Percentiles rank a stretch among this genome's conserved stretches.
Evolutionary conservation across 495 filamentous ascomycete genomes (phyloP).

Genomic region (Lasiosphaeriaceae sp.): DNA sequence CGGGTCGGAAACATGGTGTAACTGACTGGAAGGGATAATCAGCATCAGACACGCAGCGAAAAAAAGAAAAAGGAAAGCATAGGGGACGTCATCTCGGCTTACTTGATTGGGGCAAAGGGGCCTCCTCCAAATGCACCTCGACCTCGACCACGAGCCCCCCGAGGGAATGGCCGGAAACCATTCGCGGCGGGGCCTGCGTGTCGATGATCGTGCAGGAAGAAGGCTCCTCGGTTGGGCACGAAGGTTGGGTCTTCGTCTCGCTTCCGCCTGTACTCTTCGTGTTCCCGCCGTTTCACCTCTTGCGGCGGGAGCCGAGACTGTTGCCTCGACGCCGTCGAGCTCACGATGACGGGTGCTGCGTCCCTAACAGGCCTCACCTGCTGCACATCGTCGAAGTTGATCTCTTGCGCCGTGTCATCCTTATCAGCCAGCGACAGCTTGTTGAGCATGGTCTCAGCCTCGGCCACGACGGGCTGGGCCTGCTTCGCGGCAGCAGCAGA

Average conservation of each 20-base stretch:
- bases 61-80: neutral
- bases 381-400: constrained; percentile 64
- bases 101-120: constrained; percentile 58
- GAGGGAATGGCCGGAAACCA: constrained; percentile 67
- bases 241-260: constrained; percentile 88
- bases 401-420: constrained; percentile 47
- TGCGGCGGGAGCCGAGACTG: constrained; percentile 48
- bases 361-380: constrained; percentile 24
- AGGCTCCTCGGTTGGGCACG: constrained; percentile 89
- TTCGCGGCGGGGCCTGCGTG: constrained; percentile 70
- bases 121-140: constrained; percentile 50
- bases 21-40: constrained; percentile 38
- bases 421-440: constrained; percentile 65
- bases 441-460: constrained; percentile 88
- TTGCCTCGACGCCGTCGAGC: constrained; percentile 33
- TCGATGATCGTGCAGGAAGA: constrained; percentile 96
- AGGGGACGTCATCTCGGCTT: constrained; percentile 28
- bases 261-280: constrained; percentile 85
- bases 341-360: constrained; percentile 44
- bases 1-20: constrained; percentile 48
- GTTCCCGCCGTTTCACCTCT: constrained; percentile 74
- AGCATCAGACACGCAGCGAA: constrained; percentile 17
- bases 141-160: constrained; percentile 50
- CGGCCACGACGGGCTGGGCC: constrained; percentile 43
- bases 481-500: constrained; percentile 36